These are phyloP conservation scores for Clonostachys solani DNA, from an alignment of 2,329 filamentous ascomycete genomes.

Conservation along the genomic window DNA sequence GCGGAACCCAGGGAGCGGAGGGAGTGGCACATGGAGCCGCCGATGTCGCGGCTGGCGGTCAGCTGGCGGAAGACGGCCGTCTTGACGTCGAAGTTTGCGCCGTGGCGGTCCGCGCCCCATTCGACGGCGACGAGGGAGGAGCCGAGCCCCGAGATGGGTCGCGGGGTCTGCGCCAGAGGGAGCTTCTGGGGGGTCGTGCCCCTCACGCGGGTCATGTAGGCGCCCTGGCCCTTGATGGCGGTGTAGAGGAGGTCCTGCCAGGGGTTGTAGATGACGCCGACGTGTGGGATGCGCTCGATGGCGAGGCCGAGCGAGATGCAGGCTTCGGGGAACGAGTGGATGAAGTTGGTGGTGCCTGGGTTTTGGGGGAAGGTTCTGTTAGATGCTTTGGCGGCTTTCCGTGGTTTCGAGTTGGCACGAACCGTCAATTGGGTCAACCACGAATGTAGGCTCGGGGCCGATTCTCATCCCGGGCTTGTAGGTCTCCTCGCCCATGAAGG, in stretches of 20 bases:
- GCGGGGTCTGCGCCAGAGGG: slow-evolving; percentile 42
- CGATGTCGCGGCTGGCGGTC: slow-evolving; percentile 51
- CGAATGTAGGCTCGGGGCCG: slow-evolving; percentile 66
- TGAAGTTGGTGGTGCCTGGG: slow-evolving; percentile 66
- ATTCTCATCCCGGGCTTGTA: slow-evolving; percentile 63
- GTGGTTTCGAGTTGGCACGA: background rate
- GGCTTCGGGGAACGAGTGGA: slow-evolving; percentile 70
- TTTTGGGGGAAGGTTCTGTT: background rate
- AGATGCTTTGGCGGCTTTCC: background rate
- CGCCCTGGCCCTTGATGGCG: slow-evolving; percentile 63
- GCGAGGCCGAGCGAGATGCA: slow-evolving; percentile 74
- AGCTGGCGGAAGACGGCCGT: slow-evolving; percentile 60
- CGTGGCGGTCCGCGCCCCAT: slow-evolving; percentile 67
- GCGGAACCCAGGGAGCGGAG: slow-evolving; percentile 68
- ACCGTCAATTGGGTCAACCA: slow-evolving; percentile 80
- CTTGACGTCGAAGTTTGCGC: slow-evolving; percentile 69
- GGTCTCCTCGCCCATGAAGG: slow-evolving; percentile 75
- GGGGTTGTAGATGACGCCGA: slow-evolving; percentile 80
- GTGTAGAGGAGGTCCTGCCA: slow-evolving; percentile 67
- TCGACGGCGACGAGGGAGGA: slow-evolving; percentile 65
- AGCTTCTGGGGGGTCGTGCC: slow-evolving; percentile 29
- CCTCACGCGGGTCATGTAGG: slow-evolving; percentile 48
- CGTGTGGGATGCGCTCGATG: slow-evolving; percentile 52
- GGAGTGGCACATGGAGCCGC: slow-evolving; percentile 73
- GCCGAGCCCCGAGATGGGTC: slow-evolving; percentile 56